Base-by-base conservation (phyloP, 1,284 basidiomycete species). In the Ustilago trichophora region DNA sequence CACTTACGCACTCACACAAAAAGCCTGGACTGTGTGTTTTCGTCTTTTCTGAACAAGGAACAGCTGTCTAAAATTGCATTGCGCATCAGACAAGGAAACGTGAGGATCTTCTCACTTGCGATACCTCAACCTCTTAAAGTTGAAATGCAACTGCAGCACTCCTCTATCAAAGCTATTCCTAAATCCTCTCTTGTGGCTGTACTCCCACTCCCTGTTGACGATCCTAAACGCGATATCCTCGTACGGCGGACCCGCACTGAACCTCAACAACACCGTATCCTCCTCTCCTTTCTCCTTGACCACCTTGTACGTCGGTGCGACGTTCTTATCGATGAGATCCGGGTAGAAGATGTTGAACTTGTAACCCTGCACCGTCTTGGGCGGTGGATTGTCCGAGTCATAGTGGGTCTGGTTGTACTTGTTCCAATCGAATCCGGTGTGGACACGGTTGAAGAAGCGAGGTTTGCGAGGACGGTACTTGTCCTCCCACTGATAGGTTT, bases 351-450 rank as follows among this genome's bases (percentile, higher is more conserved):
- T 91, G 76, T 94, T 93, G 84, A 93, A 93, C 85, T 98, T 98
- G 85, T 99, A 99, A 36, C 78, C 78, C 83, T 98, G 95, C 34
- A 81, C 78, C 19, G 77, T 66, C 55, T 80, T 80, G 15, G 79
- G 79, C 29, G 79, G 79, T 6, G 79, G 79, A 38, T 81, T 78
- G 49, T 80, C 76, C 31, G 70, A 63, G 31, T 81, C 79, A 54
- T 81, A 81, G 55, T 81, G 79, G 19, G 77, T 78, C 60, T 81
- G 77, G 55, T 81, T 81, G 72, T 81, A 82, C 85, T 96, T 95
- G 85, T 96, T 98, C 96, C 96, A 99, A 82, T 98, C 96, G 81
- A 95, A 99, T n/a, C 96, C 96, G n/a, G 96, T 98, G 79, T 98
- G 93, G 27, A 98, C 95, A 58, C 95, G 90, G 82, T 99, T 99